A percentile compares a stretch with the other conserved stretches of the same genome.
Evolutionary conservation across 2,329 filamentous ascomycete genomes (phyloP).

Genomic region (Colletotrichum godetiae): DNA sequence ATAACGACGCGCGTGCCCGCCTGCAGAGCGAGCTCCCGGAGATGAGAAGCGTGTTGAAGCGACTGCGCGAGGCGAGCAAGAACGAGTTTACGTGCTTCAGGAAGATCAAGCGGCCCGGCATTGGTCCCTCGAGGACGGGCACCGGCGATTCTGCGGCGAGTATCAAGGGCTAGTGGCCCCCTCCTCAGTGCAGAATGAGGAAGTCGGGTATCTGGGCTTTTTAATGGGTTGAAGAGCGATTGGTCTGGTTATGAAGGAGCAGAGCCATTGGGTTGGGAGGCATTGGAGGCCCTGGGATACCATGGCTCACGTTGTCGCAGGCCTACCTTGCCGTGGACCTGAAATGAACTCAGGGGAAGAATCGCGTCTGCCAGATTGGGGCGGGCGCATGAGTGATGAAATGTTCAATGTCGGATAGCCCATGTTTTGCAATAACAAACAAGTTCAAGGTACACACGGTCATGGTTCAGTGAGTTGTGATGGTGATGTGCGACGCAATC

Average conservation of each 20-base stretch:
- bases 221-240: background rate
- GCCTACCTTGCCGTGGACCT: too few species aligned
- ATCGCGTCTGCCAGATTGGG: background rate
- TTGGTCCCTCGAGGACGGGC: constrained; percentile 46
- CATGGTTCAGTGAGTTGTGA: background rate
- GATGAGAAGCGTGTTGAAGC: constrained; percentile 89
- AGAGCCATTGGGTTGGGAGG: background rate
- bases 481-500: too few species aligned
- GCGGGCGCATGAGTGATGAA: constrained; percentile 5
- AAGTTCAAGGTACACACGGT: background rate
- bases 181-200: constrained; percentile 27
- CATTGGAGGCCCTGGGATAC: background rate
- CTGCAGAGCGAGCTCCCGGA: constrained; percentile 90
- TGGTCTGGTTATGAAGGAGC: background rate
- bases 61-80: constrained; percentile 81
- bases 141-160: constrained; percentile 45
- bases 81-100: constrained; percentile 90
- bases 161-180: constrained; percentile 34
- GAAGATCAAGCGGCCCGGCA: constrained; percentile 64
- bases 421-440: constrained; percentile 20
- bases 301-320: background rate
- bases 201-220: background rate
- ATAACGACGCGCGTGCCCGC: constrained; percentile 82
- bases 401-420: constrained; percentile 15
- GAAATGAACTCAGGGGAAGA: background rate